Evolutionary conservation across 75 land plant species (phyloP), one percentile per base, ranked within the genome.

Genomic region (Gnetum montanum): DNA sequence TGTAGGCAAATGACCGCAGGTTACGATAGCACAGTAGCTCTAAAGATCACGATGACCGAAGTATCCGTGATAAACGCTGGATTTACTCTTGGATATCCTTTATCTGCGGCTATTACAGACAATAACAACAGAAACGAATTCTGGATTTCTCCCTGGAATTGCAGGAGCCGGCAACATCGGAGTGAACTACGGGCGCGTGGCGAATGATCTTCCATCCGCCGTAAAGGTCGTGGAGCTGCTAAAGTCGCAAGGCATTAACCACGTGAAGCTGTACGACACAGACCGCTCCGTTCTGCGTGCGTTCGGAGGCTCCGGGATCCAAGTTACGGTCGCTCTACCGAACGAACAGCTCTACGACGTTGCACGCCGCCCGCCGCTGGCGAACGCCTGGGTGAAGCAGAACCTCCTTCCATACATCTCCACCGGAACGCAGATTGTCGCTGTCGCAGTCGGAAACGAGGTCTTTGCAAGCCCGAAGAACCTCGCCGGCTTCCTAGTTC

Each of bases 391-490:
- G 89, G 84, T 81, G 31, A 58, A 61, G 15, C 37, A 26, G 10
- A 81, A 81, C 45, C 67, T 85, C 10, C 78, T 72, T 30, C 46
- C 78, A 19, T 64, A 77, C 75, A 59, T 49, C 23, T 84, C 87
- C 0, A 30, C 29, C 2, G 31, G 59, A 35, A 90, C 92, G 2
- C 45, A 46, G 5, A 87, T 90, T 60, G 52, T 37, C 34, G 72
- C 79, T 60, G 70, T 90, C 16, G 76, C 88, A 5, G 96, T 83
- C 0, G 96, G 96, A 25, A 86, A 86, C 46, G 96, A 90, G 37
- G 88, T 86, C 27, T 69, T 76, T 55, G 67, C 16, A 51, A 63
- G 53, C 50, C 66, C 73, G 16, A 46, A 59, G 22, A 70, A 67
- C 49, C 23, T 76, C 11, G 59, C 75, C 5, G 0, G 24, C 12